Evolutionary conservation across 192 early-diverging fungal species (phyloP).

Genomic region (Backusella macrospora): DNA sequence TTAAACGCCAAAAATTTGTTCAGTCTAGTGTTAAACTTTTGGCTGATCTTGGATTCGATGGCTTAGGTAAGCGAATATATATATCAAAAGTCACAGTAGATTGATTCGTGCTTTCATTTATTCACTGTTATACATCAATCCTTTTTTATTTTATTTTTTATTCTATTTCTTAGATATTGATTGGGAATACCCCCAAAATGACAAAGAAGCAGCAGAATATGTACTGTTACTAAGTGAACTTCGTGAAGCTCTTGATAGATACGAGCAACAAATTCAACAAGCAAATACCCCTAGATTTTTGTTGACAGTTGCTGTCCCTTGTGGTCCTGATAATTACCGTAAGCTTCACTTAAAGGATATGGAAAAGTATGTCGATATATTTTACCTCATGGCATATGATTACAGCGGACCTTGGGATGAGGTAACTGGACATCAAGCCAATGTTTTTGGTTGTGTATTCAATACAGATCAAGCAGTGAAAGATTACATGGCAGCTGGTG

Average conservation of each 20-base stretch:
- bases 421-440: constrained; percentile 86
- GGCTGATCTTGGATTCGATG: constrained; percentile 56
- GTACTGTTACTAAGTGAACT: constrained; percentile 74
- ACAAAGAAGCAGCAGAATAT: constrained; percentile 80
- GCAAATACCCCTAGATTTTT: constrained; percentile 50
- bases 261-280: constrained; percentile 29
- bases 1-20: constrained; percentile 62
- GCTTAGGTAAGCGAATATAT: constrained; percentile 11
- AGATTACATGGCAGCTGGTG: constrained; percentile 71
- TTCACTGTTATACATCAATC: neutral
- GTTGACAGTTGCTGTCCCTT: constrained; percentile 70
- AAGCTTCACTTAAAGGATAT: constrained; percentile 63
- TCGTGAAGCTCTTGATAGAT: constrained; percentile 65
- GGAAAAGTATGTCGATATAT: constrained; percentile 66
- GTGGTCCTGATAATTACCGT: constrained; percentile 61
- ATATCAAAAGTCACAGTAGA: neutral
- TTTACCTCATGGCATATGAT: constrained; percentile 96
- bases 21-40: constrained; percentile 47
- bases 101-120: neutral
- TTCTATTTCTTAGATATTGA: constrained; percentile 56
- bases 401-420: constrained; percentile 67
- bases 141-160: neutral
- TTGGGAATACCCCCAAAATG: constrained; percentile 79
- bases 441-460: constrained; percentile 67
- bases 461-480: constrained; percentile 72